Evolutionary conservation across 2,329 filamentous ascomycete species (phyloP).

Genomic region (Aspergillus chevalieri): DNA sequence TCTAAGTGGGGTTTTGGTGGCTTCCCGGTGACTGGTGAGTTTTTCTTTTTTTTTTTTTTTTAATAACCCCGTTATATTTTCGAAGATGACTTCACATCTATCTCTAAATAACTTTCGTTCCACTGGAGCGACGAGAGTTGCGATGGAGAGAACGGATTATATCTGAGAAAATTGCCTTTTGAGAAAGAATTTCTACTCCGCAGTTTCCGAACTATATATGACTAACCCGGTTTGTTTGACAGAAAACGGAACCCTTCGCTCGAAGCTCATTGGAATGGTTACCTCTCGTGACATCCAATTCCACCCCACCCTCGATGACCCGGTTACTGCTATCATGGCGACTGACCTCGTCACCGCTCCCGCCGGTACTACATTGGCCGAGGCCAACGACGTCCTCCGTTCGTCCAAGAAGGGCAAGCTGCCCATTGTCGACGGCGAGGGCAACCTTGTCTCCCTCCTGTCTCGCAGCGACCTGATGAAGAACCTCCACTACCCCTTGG

Average conservation of each 20-base stretch:
- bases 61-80: slow-evolving; percentile 13
- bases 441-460: slow-evolving; percentile 86
- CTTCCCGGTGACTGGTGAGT: slow-evolving; percentile 96
- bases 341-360: slow-evolving; percentile 86
- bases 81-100: slow-evolving; percentile 65
- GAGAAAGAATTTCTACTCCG: background rate
- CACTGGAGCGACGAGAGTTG: slow-evolving; percentile 85
- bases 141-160: slow-evolving; percentile 68
- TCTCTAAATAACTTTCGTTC: slow-evolving; percentile 98
- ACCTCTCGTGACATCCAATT: slow-evolving; percentile 98
- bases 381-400: slow-evolving; percentile 89
- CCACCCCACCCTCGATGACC: slow-evolving; percentile 65
- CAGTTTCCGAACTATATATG: slow-evolving; percentile 4
- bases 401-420: slow-evolving; percentile 98
- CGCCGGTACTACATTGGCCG: slow-evolving; percentile 71
- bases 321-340: slow-evolving; percentile 88
- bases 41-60: slow-evolving; percentile 12
- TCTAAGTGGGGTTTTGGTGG: slow-evolving; percentile 98
- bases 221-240: slow-evolving; percentile 13
- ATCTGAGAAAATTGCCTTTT: slow-evolving; percentile 38
- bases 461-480: slow-evolving; percentile 95
- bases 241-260: slow-evolving; percentile 90
- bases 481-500: slow-evolving; percentile 93
- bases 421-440: slow-evolving; percentile 76
- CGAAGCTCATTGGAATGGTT: slow-evolving; percentile 94